A percentile compares a stretch with the other conserved stretches of the same genome.
These are phyloP conservation scores for Acanthochlamys bracteata DNA, from an alignment of 106 monocot genomes.

Conservation along the genomic window DNA sequence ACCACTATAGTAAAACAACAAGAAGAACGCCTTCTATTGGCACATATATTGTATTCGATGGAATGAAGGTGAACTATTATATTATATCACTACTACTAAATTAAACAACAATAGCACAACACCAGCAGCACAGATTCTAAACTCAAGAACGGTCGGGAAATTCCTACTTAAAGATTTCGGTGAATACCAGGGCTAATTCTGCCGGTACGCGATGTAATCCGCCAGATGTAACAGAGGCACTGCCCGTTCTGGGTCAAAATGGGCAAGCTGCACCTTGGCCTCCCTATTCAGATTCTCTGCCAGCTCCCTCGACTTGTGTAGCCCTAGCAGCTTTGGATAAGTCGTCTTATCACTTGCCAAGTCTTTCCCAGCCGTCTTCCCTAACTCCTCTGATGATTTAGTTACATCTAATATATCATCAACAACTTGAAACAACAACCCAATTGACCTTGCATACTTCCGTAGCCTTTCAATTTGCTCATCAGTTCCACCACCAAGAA, in stretches of 20 bases:
- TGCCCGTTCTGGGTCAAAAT: conserved; percentile 51
- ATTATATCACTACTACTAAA: too few species aligned
- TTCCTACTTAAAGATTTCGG: not conserved
- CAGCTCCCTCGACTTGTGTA: conserved; percentile 63
- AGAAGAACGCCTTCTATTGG: too few species aligned
- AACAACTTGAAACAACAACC: conserved; percentile 83
- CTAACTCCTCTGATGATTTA: conserved; percentile 61
- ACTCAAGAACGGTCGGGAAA: not conserved
- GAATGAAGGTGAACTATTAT: too few species aligned
- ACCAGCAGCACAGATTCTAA: not conserved
- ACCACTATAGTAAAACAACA: too few species aligned
- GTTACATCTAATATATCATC: conserved; percentile 84
- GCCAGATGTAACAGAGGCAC: conserved; percentile 62
- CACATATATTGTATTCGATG: too few species aligned
- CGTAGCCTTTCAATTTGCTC: conserved; percentile 54
- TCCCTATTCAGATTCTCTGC: conserved; percentile 57
- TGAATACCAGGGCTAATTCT: conserved; percentile 23
- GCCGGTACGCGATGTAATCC: conserved; percentile 64
- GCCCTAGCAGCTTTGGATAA: conserved; percentile 67
- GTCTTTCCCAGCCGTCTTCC: conserved; percentile 87
- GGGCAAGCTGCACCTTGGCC: conserved; percentile 47
- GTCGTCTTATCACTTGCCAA: conserved; percentile 71
- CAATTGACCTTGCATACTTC: conserved; percentile 52
- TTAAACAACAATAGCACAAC: not conserved
- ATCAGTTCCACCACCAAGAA: conserved; percentile 60